A percentile compares a stretch with the other conserved stretches of the same genome.
These are phyloP conservation scores for Lophium mytilinum DNA, from an alignment of 495 filamentous ascomycete genomes.

Conservation along the genomic window DNA sequence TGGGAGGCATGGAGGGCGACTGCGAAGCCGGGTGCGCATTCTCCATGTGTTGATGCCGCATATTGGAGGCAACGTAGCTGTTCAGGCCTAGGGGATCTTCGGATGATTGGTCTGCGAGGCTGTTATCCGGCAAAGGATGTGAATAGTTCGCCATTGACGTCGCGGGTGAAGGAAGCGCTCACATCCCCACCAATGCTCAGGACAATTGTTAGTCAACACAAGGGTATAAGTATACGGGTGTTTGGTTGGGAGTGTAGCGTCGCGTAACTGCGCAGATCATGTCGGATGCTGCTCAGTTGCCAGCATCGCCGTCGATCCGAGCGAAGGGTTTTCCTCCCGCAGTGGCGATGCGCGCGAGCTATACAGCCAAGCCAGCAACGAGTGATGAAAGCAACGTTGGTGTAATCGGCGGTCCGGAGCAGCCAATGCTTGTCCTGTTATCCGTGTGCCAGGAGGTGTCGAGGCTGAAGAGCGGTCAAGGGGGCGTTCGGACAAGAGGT, in stretches of 20 bases:
- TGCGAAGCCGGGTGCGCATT: constrained; percentile 2
- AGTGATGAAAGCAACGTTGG: neutral
- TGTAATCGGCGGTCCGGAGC: neutral
- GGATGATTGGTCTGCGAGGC: neutral
- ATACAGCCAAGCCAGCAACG: too few relatives aligned
- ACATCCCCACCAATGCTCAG: neutral
- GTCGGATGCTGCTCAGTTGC: neutral
- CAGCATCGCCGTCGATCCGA: too few relatives aligned
- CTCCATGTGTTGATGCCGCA: constrained; percentile 4
- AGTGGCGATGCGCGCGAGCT: too few relatives aligned
- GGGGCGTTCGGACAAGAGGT: too few relatives aligned
- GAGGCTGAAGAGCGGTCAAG: too few relatives aligned
- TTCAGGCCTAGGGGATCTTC: constrained; percentile 19
- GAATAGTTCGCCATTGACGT: neutral
- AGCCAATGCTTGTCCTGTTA: too few relatives aligned
- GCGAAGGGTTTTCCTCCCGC: too few relatives aligned
- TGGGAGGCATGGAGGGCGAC: constrained; percentile 2
- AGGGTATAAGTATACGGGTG: too few relatives aligned
- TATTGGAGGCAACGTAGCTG: constrained; percentile 18
- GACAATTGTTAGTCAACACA: neutral
- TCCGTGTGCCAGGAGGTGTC: too few relatives aligned
- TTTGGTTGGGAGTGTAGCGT: too few relatives aligned
- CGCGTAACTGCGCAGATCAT: neutral
- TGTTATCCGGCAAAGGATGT: neutral
- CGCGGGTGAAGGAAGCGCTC: neutral